Conservation (phyloP, 225 moss, liverwort and hornwort species). For the Sphagnum tenellum region DNA sequence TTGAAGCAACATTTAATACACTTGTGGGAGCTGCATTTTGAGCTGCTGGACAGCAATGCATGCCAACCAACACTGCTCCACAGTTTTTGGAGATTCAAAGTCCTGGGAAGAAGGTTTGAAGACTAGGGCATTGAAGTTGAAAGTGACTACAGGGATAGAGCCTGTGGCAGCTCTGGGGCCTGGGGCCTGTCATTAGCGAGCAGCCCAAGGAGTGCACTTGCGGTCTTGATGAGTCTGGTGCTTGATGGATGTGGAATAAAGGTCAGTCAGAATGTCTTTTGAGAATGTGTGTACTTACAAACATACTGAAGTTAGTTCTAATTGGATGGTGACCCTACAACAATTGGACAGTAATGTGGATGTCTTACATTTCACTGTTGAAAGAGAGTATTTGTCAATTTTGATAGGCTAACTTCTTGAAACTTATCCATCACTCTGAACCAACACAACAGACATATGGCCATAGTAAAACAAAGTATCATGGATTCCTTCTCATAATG, state of each 20-base stretch:
- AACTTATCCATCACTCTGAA: too few species aligned
- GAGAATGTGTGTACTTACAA: too few species aligned
- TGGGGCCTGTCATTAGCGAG: slow-evolving; percentile 93
- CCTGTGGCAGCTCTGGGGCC: slow-evolving; percentile 78
- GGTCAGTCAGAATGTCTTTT: slow-evolving; percentile 18
- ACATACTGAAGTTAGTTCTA: too few species aligned
- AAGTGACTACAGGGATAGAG: slow-evolving; percentile 74
- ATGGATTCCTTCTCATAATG: too few species aligned
- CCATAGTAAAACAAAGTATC: too few species aligned
- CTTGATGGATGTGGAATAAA: slow-evolving; percentile 84
- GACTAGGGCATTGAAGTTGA: slow-evolving; percentile 54
- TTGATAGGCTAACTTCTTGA: background rate
- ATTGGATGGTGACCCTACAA: background rate
- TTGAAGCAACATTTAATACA: slow-evolving; percentile 72
- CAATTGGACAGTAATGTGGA: background rate
- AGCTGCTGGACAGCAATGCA: slow-evolving; percentile 91
- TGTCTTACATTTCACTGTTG: background rate
- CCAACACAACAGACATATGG: too few species aligned
- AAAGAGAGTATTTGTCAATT: background rate
- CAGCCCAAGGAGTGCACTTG: slow-evolving; percentile 85
- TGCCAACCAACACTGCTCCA: slow-evolving; percentile 79
- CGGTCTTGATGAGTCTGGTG: slow-evolving; percentile 69
- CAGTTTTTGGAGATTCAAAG: slow-evolving; percentile 70
- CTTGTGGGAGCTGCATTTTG: slow-evolving; percentile 93
- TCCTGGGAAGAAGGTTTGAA: slow-evolving; percentile 81